These are phyloP conservation scores for Tolypocladium inflatum DNA, from an alignment of 2,329 filamentous ascomycete genomes.

Conservation along the genomic window DNA sequence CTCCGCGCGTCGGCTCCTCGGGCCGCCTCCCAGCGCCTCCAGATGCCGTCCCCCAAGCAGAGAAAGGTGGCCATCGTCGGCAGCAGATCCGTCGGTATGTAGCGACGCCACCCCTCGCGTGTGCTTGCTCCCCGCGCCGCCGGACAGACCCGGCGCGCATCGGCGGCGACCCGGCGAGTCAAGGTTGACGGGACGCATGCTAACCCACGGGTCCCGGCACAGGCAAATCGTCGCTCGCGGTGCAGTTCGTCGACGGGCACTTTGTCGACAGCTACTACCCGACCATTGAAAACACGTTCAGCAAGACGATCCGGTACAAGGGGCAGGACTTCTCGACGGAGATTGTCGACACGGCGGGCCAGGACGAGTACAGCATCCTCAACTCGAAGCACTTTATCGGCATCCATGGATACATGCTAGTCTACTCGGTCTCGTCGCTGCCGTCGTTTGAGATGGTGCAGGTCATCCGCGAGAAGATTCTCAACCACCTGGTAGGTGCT, in stretches of 20 bases:
- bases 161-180: background rate
- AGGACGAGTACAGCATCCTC: constrained; percentile 98
- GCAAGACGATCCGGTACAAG: constrained; percentile 87
- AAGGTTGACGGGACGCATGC: background rate
- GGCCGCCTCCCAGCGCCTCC: background rate
- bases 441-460: constrained; percentile 97
- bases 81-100: constrained; percentile 70
- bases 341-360: constrained; percentile 95
- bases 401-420: constrained; percentile 97
- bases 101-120: background rate
- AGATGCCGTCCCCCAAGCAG: constrained; percentile 70
- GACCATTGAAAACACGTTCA: constrained; percentile 98
- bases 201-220: background rate
- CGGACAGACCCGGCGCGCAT: background rate
- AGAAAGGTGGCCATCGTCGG: constrained; percentile 94
- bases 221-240: constrained; percentile 97
- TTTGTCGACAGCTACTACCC: constrained; percentile 99
- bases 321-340: constrained; percentile 90
- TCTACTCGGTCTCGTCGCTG: constrained; percentile 91
- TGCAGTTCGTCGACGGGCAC: constrained; percentile 93
- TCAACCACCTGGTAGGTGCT: constrained; percentile 79
- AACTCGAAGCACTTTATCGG: constrained; percentile 99
- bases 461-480: constrained; percentile 92
- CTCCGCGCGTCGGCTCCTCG: background rate
- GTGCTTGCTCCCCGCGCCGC: background rate